Percentiles rank a stretch among this genome's conserved stretches.
Evolutionary conservation across 2,329 filamentous ascomycete species (phyloP).

Genomic region (Penicillium hesseltinei): DNA sequence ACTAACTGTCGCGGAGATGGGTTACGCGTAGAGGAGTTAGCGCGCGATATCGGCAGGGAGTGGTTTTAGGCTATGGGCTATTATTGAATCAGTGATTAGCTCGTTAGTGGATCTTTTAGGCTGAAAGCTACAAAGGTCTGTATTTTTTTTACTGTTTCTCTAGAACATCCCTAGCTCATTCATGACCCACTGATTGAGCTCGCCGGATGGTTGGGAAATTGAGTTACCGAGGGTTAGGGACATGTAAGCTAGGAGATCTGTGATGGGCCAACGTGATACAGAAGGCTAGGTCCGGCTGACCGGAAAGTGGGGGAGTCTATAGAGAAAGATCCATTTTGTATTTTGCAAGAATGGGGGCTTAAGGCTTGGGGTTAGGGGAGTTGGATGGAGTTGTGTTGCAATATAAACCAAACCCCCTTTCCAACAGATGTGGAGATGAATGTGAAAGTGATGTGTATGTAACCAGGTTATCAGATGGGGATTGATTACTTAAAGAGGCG

Average conservation of each 20-base stretch:
- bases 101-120: background rate
- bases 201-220: slow-evolving; percentile 3
- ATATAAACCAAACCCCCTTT: background rate
- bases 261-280: slow-evolving; percentile 1
- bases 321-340: background rate
- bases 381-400: background rate
- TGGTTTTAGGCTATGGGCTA: background rate
- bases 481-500: background rate
- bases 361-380: background rate
- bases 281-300: background rate
- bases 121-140: background rate
- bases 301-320: slow-evolving; percentile 13
- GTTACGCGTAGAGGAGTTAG: background rate
- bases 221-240: background rate
- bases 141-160: background rate
- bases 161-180: slow-evolving; percentile 3
- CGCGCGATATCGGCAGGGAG: background rate
- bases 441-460: background rate
- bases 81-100: background rate
- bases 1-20: background rate
- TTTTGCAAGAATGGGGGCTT: background rate
- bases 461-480: slow-evolving; percentile 7
- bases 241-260: background rate
- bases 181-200: slow-evolving; percentile 6
- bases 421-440: background rate